Evolutionary conservation across 225 moss, liverwort and hornwort genomes (phyloP).

Genomic region (Thuidium tamariscinum): DNA sequence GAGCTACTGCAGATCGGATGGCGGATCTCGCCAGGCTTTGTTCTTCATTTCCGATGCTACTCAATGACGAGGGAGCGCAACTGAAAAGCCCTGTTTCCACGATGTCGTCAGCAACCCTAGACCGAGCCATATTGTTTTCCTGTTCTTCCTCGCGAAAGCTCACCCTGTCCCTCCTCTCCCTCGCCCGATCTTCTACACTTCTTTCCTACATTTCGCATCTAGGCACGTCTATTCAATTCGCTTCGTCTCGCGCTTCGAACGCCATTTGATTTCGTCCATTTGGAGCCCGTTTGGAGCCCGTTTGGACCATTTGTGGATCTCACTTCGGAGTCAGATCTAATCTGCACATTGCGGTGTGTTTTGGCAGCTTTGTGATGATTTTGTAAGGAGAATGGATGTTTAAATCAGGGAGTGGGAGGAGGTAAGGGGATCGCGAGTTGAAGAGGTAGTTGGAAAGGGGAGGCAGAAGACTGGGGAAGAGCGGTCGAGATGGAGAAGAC

Average conservation of each 20-base stretch:
- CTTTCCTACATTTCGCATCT: not conserved
- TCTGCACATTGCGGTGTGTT: not conserved
- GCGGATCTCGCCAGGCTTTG: not conserved
- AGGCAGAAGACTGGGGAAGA: not conserved
- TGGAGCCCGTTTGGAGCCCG: not conserved
- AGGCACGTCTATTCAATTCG: not conserved
- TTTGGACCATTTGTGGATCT: not conserved
- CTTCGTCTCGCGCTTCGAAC: not conserved
- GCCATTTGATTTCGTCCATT: not conserved
- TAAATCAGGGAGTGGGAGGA: not conserved
- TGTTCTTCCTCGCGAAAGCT: not conserved
- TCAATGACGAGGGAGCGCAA: not conserved
- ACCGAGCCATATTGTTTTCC: not conserved
- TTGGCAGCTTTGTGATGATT: not conserved
- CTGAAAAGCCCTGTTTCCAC: not conserved
- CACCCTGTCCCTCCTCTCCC: not conserved
- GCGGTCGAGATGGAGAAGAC: conserved; percentile 63
- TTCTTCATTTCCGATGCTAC: not conserved
- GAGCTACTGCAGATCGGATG: not conserved
- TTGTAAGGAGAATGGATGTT: not conserved
- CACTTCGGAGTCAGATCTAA: conserved; percentile 3
- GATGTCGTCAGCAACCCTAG: conserved; percentile 14
- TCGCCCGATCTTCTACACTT: not conserved
- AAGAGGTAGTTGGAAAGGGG: not conserved
- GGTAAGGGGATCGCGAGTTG: not conserved